Conservation (phyloP, 2,329 filamentous ascomycete species). For the Epichloe amarillans region DNA sequence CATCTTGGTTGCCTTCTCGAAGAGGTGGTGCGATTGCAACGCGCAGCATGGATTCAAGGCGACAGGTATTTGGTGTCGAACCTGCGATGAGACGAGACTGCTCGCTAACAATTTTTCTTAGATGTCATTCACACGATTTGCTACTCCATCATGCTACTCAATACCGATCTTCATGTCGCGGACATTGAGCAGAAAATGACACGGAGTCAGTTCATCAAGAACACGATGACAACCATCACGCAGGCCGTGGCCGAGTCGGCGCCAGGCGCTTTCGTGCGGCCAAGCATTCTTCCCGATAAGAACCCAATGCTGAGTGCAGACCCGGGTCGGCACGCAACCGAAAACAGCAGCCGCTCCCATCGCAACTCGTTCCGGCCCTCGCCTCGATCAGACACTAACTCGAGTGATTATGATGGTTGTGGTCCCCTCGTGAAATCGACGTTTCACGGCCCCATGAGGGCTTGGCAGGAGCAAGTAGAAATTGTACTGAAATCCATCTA, state of each 20-base stretch:
- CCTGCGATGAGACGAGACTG: not conserved
- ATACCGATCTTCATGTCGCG: slow-evolving; percentile 89
- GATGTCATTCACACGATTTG: slow-evolving; percentile 96
- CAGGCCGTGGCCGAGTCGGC: slow-evolving; percentile 62
- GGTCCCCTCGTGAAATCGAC: slow-evolving; percentile 67
- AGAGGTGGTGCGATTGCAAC: slow-evolving; percentile 89
- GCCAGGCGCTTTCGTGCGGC: slow-evolving; percentile 50
- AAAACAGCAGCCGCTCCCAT: slow-evolving; percentile 25
- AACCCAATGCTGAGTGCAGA: slow-evolving; percentile 20
- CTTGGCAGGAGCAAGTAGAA: slow-evolving; percentile 85
- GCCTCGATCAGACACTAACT: slow-evolving; percentile 30
- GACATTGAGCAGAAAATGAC: slow-evolving; percentile 98
- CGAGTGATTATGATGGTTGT: slow-evolving; percentile 38
- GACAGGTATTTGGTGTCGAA: slow-evolving; percentile 42
- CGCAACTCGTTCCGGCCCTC: slow-evolving; percentile 39
- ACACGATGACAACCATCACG: slow-evolving; percentile 81
- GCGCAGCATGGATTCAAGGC: slow-evolving; percentile 86
- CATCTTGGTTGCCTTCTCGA: slow-evolving; percentile 78
- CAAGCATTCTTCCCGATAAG: slow-evolving; percentile 39
- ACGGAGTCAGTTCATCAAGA: slow-evolving; percentile 84
- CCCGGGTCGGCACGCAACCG: slow-evolving; percentile 18
- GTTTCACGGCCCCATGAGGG: slow-evolving; percentile 60
- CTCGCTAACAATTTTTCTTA: not conserved
- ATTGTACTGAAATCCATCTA: slow-evolving; percentile 87
- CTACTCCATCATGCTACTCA: slow-evolving; percentile 88